Base-by-base conservation (phyloP, 2,329 filamentous ascomycete genomes). In the Bertia moriformis region DNA sequence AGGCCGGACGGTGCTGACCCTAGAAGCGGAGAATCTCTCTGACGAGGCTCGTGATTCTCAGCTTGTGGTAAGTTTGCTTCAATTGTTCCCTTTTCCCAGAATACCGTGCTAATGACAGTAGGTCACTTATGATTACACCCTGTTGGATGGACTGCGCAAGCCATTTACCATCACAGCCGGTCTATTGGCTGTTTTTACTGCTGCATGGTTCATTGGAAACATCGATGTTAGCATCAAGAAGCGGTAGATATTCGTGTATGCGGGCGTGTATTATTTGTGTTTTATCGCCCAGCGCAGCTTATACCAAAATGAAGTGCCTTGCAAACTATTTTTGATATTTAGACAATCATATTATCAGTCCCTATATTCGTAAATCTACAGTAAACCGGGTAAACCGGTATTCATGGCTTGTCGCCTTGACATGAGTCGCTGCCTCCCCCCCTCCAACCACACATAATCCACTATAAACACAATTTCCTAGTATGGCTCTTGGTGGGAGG, bases 1-100 rank as follows among this genome's bases (percentile, higher is more conserved):
- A 7, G 32, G 32, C 32, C 32, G 32, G 12, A 35, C 32, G 7
- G 15, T 17, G 17, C 17, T 35, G 32, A 35, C 32, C 32, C 32
- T 35, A 15, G 15, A 13, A 15, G 32, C 17, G 10, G 32, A 35
- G 10, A 35, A 17, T 35, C 15, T 35, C 7, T 12, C 32, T 13
- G 32, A 35, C 32, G 32, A 35, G 32, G 32, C 32, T 10, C 32
- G 32, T 15, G 32, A 35, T 35, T 10, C 32, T 7, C 32, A 35
- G 32, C 7, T 35, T 10, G 32, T 35, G 32, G 32, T 35, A 13
- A 35, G 32, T 35, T 14, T 13, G 7, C 24, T n/a, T 35, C 10
- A 7, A 14, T 18, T 18, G 12, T 15, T 35, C 32, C 15, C 12
- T 35, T 13, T 7, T 7, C 10, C 15, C 17, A 7, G 10, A 18